phyloP scores from a whole-genome alignment of 306 rosid genomes.

The Arachis stenosperma region DNA sequence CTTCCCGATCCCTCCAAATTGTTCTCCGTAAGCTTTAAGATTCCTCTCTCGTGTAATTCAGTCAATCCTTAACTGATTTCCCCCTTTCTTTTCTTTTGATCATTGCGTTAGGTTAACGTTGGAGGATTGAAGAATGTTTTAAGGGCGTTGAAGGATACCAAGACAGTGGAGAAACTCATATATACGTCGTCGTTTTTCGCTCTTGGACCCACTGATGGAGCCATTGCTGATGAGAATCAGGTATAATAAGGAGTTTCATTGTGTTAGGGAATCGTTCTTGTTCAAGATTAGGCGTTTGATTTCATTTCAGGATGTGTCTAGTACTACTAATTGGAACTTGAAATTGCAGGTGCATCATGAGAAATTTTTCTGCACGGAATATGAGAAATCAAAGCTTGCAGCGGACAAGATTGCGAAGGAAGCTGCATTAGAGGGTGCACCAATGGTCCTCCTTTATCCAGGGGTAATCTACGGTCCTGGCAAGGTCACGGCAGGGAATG shows the following conservation, averaged over 20 bases:
- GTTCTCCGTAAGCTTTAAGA: conserved; percentile 50
- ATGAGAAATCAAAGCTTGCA: conserved; percentile 78
- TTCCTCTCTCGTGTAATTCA: background rate
- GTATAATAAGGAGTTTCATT: conserved; percentile 37
- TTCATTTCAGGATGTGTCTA: background rate
- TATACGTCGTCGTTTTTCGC: conserved; percentile 93
- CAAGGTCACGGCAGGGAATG: conserved; percentile 84
- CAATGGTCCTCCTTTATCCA: conserved; percentile 73
- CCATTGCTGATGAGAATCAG: conserved; percentile 71
- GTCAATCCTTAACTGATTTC: background rate
- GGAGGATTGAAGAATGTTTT: conserved; percentile 78
- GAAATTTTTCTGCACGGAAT: conserved; percentile 81
- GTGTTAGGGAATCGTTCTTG: background rate
- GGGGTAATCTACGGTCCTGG: conserved; percentile 93
- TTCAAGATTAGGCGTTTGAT: background rate
- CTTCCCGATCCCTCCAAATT: conserved; percentile 86
- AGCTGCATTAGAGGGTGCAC: conserved; percentile 74
- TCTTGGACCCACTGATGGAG: conserved; percentile 77
- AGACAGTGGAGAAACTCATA: conserved; percentile 66
- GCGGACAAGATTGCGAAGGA: conserved; percentile 75
- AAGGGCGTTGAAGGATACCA: conserved; percentile 69
- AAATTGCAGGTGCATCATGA: conserved; percentile 69
- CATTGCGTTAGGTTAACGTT: conserved; percentile 66
- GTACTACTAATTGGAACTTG: background rate
- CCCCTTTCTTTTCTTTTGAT: background rate